Conservation (phyloP, 1,284 basidiomycete genomes). For the Apiotrichum mycotoxinovorans region DNA sequence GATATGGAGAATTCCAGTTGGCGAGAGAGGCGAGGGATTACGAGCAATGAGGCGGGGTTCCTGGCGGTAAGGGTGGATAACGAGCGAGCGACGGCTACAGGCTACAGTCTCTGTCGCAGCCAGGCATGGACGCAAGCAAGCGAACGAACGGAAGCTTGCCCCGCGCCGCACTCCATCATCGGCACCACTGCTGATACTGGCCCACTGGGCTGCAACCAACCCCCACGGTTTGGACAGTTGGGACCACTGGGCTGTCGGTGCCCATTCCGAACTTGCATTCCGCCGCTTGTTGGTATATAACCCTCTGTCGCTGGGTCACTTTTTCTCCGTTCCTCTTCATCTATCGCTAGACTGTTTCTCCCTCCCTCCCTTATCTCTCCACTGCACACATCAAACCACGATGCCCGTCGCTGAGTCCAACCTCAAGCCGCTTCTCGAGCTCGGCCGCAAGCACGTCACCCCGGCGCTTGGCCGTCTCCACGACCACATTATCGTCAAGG, state of each 20-base stretch:
- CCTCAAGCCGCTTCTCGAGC: slow-evolving; percentile 22
- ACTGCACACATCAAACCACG: not conserved
- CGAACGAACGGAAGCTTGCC: no score
- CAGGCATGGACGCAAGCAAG: no score
- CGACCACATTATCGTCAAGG: slow-evolving; percentile 68
- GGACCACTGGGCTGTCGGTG: no score
- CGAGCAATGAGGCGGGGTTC: no score
- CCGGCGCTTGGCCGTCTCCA: slow-evolving; percentile 34
- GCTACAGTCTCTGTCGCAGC: no score
- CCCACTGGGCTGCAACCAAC: no score
- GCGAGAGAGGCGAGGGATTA: not conserved
- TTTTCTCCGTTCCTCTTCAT: not conserved
- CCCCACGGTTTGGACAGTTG: no score
- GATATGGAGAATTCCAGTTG: not conserved
- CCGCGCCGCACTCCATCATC: no score
- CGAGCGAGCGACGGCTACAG: no score
- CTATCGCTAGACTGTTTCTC: not conserved
- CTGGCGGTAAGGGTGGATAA: no score
- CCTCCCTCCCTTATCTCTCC: not conserved
- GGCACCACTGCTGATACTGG: no score
- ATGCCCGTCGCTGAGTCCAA: slow-evolving; percentile 23
- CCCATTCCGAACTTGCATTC: not conserved
- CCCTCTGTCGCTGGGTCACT: no score
- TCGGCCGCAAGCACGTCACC: slow-evolving; percentile 31
- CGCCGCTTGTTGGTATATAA: not conserved